These are phyloP conservation scores for Crepidotus variabilis DNA, from an alignment of 768 basidiomycete species.

Conservation along the genomic window DNA sequence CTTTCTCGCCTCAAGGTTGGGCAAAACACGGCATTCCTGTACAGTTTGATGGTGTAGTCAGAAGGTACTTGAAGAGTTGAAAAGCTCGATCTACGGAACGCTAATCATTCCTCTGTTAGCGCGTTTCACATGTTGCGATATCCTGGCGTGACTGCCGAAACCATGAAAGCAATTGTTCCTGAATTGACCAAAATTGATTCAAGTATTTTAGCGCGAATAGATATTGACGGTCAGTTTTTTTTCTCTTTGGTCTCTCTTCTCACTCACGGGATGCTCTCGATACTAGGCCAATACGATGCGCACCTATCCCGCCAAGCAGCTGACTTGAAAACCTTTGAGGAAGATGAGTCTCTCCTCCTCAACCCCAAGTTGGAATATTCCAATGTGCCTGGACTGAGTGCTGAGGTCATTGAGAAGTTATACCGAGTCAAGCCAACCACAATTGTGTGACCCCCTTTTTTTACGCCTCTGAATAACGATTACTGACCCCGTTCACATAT, in stretches of 20 bases:
- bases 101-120: conserved; percentile 33
- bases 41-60: conserved; percentile 38
- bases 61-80: conserved; percentile 30
- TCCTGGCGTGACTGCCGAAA: conserved; percentile 42
- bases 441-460: conserved; percentile 42
- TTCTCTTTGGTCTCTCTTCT: neutral
- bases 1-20: conserved; percentile 45
- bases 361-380: conserved; percentile 71
- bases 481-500: neutral
- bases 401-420: conserved; percentile 70
- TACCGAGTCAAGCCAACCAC: conserved; percentile 59
- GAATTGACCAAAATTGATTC: conserved; percentile 47
- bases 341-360: conserved; percentile 70
- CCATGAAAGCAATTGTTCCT: conserved; percentile 43
- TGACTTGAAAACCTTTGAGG: conserved; percentile 68
- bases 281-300: conserved; percentile 55
- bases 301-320: conserved; percentile 71
- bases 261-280: neutral
- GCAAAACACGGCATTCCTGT: conserved; percentile 37
- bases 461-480: neutral
- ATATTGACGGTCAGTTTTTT: conserved; percentile 60
- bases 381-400: conserved; percentile 62
- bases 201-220: conserved; percentile 53
- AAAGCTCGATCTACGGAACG: neutral
- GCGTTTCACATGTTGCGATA: conserved; percentile 72